Evolutionary conservation across 1,284 basidiomycete genomes (phyloP).

Genomic region (Anthracocystis walkeri): DNA sequence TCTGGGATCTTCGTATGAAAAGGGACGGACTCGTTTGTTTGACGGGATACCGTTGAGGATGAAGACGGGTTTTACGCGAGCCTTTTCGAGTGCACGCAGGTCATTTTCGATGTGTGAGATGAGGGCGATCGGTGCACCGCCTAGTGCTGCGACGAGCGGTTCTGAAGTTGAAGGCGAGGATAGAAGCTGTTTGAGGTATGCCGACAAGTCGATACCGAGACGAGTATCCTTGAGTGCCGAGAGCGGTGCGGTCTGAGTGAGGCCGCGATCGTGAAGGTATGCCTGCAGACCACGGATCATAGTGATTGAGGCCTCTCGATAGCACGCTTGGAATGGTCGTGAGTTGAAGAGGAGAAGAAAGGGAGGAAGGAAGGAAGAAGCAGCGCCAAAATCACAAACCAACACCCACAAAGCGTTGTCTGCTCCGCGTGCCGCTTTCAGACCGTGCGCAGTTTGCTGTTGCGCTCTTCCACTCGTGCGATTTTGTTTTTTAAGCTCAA

Average conservation of each 20-base stretch:
- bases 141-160: constrained; percentile 91
- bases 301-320: constrained; percentile 2
- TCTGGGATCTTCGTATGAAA: constrained; percentile 64
- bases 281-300: constrained; percentile 55
- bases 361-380: not conserved
- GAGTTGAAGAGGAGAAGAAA: not conserved
- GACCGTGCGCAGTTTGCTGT: constrained; percentile 9
- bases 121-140: constrained; percentile 82
- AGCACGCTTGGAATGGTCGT: not conserved
- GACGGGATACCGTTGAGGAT: constrained; percentile 82
- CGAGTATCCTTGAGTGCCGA: constrained; percentile 88
- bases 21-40: constrained; percentile 57
- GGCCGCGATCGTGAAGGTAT: constrained; percentile 81
- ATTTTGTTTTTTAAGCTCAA: not conserved
- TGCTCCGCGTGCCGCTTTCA: too few species aligned
- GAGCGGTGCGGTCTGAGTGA: constrained; percentile 84
- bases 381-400: not conserved
- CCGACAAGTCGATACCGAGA: constrained; percentile 94
- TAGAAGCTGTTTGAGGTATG: constrained; percentile 85
- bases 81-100: constrained; percentile 87
- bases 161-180: constrained; percentile 82
- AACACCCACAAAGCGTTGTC: not conserved
- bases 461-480: constrained; percentile 12
- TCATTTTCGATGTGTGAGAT: constrained; percentile 84
- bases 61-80: constrained; percentile 95